Base-by-base conservation (phyloP, 1,139 yeast genomes). In the Kurtzmaniella quercitrusa region DNA sequence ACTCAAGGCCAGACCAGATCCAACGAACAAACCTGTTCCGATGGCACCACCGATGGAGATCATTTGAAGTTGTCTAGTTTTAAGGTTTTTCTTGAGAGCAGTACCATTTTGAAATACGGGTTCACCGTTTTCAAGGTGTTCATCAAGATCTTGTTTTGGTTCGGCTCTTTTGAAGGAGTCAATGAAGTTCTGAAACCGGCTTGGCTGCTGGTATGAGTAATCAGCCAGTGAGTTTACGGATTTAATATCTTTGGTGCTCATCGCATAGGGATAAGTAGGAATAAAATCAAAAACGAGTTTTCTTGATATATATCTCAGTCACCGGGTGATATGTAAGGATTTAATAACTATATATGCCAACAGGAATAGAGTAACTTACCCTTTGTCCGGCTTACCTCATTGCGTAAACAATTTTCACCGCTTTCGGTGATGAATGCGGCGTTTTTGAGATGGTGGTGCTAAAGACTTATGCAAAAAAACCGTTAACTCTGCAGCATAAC, bases 21-120 rank as follows among this genome's bases (percentile, higher is more conserved):
- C 72, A 34, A 67, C 67, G 42, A 67, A 58, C 25, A 67, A 53
- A 3, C 73, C 73, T 15, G 64, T 55, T 2, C 73, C 73, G 14
- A 67, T 68, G 52, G 71, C 66, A 2, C 72, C 70, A n/a, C 70
- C 65, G 17, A 67, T 57, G 34, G 70, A 66, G 37, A 67, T 68
- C 69, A 66, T 64, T 51, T 62, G 67, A 15, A 66, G 48, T 47
- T 67, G 71, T 43, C 70, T 52, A 43, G 66, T 64, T 38, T 63
- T 65, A 40, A 66, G 57, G 15, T 57, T 57, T 44, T 63, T 63
- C 40, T 62, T 59, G 16, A 65, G 36, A 4, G 42, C 42, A 5
- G 45, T 25, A 11, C 29, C 40, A 27, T 40, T 19, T 49, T 52
- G 16, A 42, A 19, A 19, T 40, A 49, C 23, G 12, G 12, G 15